Evolutionary conservation across 2,329 filamentous ascomycete species (phyloP), one percentile per base, ranked within the genome.

Genomic region (Juglanconis juglandina): DNA sequence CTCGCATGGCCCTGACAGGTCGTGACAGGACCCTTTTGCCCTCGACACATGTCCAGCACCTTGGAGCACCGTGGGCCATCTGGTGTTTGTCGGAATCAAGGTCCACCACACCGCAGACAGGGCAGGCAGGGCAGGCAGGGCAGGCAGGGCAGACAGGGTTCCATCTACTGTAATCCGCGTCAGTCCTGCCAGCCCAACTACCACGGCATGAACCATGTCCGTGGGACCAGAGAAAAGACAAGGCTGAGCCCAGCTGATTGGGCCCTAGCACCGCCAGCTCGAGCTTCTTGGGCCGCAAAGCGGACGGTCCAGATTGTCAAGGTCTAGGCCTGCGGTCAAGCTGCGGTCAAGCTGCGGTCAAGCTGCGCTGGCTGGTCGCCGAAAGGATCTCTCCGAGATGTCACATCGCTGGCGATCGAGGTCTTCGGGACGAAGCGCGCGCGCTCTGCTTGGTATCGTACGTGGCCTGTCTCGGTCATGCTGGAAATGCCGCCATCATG

Each of bases 191-290:
- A 42, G 17, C 17, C 44, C 14, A 39, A 52, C 10, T 2, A 53
- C 49, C 30, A 58, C 37, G 10, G 4, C 9, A 37, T 13, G 17
- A 41, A 35, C 53, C 56, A 59, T 61, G 56, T 47, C 34, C 35
- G 34, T 24, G 56, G 51, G 47, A 35, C 33, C 6, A 3, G 5
- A 56, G 47, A 59, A 47, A 62, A 56, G 47, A 59, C 52, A 62
- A 56, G 60, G 60, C 60, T 59, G 60, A 55, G 52, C 56, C 56
- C 44, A 52, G 60, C 47, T 50, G 56, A 54, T 49, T 59, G 60
- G 60, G 60, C 53, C 75, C 79, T 51, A 1, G 48, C 87, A 33
- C 24, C 11, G 6, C 30, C 10, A 33, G 8, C 37, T 17, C 17
- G 17, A 30, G 5, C 5, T 17, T 30, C 9, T 24, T 46, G 44